These are phyloP conservation scores for Pseudozyma hubeiensis DNA, from an alignment of 1,284 basidiomycete genomes.

Conservation along the genomic window DNA sequence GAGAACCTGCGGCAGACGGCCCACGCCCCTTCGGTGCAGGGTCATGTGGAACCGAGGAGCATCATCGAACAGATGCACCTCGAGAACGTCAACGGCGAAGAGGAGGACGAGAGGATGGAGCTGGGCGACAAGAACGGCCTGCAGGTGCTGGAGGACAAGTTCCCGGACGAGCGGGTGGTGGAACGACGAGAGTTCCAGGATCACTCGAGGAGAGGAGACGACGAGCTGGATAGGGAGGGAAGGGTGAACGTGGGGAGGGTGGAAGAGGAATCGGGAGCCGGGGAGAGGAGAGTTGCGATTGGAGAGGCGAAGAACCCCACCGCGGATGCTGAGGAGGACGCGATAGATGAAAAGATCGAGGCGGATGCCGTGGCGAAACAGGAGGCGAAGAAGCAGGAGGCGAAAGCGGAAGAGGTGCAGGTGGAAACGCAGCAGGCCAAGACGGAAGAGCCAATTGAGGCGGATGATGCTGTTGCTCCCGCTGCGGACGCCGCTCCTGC, in stretches of 20 bases:
- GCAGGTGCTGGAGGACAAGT: constrained; percentile 31
- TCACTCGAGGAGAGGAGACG: constrained; percentile 44
- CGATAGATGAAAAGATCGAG: constrained; percentile 30
- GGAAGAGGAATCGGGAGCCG: background rate
- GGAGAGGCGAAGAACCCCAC: constrained; percentile 12
- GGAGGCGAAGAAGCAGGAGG: constrained; percentile 5
- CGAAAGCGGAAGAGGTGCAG: background rate
- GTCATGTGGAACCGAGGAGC: constrained; percentile 59
- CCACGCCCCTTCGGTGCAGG: constrained; percentile 63
- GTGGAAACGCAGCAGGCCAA: background rate
- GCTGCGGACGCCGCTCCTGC: background rate
- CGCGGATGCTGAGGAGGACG: constrained; percentile 7
- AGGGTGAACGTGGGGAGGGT: constrained; percentile 21
- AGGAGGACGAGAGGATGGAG: constrained; percentile 41
- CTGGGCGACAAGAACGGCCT: constrained; percentile 51
- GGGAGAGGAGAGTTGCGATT: constrained; percentile 9
- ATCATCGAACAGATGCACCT: constrained; percentile 37
- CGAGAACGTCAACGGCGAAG: constrained; percentile 46
- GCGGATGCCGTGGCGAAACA: constrained; percentile 14
- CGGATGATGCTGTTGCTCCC: background rate
- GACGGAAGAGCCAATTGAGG: background rate
- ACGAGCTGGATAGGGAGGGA: constrained; percentile 44
- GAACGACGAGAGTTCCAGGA: constrained; percentile 39
- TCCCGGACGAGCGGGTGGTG: constrained; percentile 37
- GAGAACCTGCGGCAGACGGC: constrained; percentile 72